Conservation (phyloP, 805 yeast genomes). For the Torulaspora gathmanii region DNA sequence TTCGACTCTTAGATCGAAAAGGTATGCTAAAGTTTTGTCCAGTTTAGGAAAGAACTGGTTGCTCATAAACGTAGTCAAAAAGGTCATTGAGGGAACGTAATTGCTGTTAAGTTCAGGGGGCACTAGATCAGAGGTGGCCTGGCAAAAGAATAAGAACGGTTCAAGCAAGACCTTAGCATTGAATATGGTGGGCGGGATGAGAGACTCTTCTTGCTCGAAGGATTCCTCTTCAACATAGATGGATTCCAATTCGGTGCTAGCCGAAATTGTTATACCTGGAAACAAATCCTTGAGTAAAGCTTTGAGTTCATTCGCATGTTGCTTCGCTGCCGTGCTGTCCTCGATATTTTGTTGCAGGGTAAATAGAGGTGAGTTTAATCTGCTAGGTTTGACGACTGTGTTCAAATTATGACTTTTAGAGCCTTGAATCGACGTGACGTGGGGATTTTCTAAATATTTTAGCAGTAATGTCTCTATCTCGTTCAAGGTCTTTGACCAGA, state of each 20-base stretch:
- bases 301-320: constrained; percentile 42
- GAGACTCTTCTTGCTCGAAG: constrained; percentile 53
- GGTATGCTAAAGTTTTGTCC: constrained; percentile 48
- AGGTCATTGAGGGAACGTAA: constrained; percentile 37
- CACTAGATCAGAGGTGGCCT: constrained; percentile 48
- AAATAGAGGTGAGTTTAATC: constrained; percentile 18
- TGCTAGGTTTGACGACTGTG: constrained; percentile 15
- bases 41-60: constrained; percentile 60
- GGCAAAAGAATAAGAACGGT: constrained; percentile 62
- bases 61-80: constrained; percentile 63
- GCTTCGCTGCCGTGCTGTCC: constrained; percentile 22
- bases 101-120: constrained; percentile 27
- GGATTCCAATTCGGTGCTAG: constrained; percentile 35
- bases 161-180: constrained; percentile 78
- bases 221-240: constrained; percentile 59
- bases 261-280: constrained; percentile 54
- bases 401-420: constrained; percentile 4
- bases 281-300: constrained; percentile 55
- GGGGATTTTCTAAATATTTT: constrained; percentile 22
- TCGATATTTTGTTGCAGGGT: constrained; percentile 29
- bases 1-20: constrained; percentile 48
- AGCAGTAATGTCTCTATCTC: constrained; percentile 22
- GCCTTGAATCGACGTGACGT: constrained; percentile 5
- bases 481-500: constrained; percentile 44
- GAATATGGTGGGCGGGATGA: constrained; percentile 66